Base-by-base conservation (phyloP, 1,284 basidiomycete species). In the Blastosporella zonata region DNA sequence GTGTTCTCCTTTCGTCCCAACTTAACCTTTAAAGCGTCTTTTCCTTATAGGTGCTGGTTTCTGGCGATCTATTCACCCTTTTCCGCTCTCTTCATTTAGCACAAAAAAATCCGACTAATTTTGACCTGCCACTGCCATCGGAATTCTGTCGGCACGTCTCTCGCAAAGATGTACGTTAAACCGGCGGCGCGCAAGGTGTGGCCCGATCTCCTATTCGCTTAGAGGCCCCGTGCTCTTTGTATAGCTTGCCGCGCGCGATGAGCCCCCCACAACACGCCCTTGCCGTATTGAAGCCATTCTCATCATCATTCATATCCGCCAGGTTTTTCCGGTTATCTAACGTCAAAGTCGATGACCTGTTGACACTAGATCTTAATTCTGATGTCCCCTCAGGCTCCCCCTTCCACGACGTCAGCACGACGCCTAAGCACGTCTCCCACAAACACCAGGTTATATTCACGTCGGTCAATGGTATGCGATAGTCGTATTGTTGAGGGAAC, bases 131-230 rank as follows among this genome's bases (percentile, higher is more conserved):
- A 37, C 18, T 37, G 21, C 33, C 33, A 34, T 31, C 46, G 34
- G 2, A 37, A 36, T n/a, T 23, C 18, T 23, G 27, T 36, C 13
- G 21, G 44, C 28, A 38, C 28, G 9, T 36, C 21, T 22, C 34
- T 33, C 23, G 23, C 47, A 41, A 34, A 20, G 20, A n/a, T 36
- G 15, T 41, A 28, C 43, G n/a, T 42, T 48, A n/a, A n/a, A 37
- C 51, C 47, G 51, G 51, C 51, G 47, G 51, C 43, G 38, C 12
- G 18, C 36, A 33, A 6, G 33, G 34, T 31, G 18, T 37, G 25
- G 42, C 27, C 43, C 33, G 43, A 21, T 21, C 29, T 35, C 12
- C 38, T 47, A 29, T 47, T 51, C 49, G 44, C 34, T 36, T 46
- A 51, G 49, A 47, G 47, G 37, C 42, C 34, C 29, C 8, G 41